Conservation (phyloP, 768 basidiomycete genomes). For the Pluteus cervinus region DNA sequence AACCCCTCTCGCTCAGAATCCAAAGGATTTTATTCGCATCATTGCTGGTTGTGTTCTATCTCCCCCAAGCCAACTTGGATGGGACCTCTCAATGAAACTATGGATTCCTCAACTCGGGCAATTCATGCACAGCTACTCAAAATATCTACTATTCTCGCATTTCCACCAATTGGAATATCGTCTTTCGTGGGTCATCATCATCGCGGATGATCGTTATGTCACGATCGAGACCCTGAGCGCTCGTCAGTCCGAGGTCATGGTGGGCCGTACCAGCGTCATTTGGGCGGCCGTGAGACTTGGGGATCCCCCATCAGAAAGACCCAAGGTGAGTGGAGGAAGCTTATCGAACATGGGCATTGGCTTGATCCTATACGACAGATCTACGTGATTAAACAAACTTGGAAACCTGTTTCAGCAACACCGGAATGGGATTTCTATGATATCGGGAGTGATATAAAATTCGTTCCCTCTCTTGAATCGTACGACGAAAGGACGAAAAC, state of each 20-base stretch:
- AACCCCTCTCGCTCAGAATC: not conserved
- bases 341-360: not conserved
- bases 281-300: slow-evolving; percentile 1
- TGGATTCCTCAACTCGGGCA: no score
- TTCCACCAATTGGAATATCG: no score
- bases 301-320: not conserved
- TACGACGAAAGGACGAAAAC: no score
- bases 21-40: slow-evolving; percentile 3
- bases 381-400: slow-evolving; percentile 1
- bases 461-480: no score
- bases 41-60: not conserved
- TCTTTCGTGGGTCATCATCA: no score
- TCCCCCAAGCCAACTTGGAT: slow-evolving; percentile 7
- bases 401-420: not conserved
- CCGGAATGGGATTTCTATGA: no score
- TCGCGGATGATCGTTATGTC: no score
- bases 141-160: no score
- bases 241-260: not conserved
- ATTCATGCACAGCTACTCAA: no score
- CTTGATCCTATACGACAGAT: not conserved
- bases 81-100: slow-evolving; percentile 7
- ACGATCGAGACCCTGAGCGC: no score
- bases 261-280: not conserved
- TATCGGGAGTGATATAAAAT: no score
- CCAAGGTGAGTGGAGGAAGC: not conserved